Evolutionary conservation across 2,329 filamentous ascomycete genomes (phyloP).

Genomic region (Calonectria crousiana): DNA sequence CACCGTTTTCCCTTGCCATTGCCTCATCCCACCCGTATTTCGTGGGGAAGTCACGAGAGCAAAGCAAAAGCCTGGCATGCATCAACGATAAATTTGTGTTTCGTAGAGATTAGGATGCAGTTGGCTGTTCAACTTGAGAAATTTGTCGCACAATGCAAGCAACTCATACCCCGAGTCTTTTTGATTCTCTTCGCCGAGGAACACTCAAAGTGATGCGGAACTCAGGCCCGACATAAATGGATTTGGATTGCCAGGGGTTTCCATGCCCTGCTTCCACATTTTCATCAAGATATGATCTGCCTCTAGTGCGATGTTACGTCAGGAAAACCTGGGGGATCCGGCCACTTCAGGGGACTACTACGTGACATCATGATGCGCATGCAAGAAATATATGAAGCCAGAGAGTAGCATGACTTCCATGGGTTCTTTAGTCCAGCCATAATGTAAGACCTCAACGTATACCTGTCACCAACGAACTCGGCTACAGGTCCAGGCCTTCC

Average conservation of each 20-base stretch:
- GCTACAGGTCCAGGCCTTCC: not conserved
- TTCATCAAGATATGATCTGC: constrained; percentile 11
- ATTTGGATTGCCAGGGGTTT: not conserved
- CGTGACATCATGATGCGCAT: constrained; percentile 2
- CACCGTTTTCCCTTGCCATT: not conserved
- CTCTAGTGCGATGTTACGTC: constrained; percentile 5
- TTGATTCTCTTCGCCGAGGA: not conserved
- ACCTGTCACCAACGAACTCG: not conserved
- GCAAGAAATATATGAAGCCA: not conserved
- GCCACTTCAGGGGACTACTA: not conserved
- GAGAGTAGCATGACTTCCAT: not conserved
- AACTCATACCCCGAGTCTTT: not conserved
- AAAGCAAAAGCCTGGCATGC: not conserved
- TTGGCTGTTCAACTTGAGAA: too few relatives aligned
- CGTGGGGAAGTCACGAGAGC: not conserved
- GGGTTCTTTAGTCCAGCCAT: not conserved
- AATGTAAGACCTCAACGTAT: not conserved
- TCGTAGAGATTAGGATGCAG: too few relatives aligned
- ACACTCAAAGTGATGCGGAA: not conserved
- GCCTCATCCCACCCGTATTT: not conserved
- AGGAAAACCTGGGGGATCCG: not conserved
- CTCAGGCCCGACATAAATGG: not conserved
- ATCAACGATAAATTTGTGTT: not conserved
- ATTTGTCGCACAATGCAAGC: not conserved
- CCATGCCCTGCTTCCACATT: not conserved